Conservation (phyloP, 495 filamentous ascomycete genomes). For the Penicillium psychrofluorescens region DNA sequence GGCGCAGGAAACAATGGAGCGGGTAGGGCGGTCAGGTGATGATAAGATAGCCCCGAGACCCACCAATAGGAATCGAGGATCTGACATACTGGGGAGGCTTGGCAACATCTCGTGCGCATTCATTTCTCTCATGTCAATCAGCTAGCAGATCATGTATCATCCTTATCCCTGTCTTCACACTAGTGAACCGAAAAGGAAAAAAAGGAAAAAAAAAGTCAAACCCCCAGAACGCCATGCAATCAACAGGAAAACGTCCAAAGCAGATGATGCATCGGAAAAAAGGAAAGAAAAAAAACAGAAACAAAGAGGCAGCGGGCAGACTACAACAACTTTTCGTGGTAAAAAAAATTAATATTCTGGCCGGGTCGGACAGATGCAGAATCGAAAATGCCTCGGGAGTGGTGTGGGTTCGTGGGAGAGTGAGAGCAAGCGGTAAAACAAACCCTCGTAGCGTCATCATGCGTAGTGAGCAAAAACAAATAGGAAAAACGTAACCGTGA, state of each 20-base stretch:
- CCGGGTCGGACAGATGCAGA: slow-evolving; percentile 10
- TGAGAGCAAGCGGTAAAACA: neutral
- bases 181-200: slow-evolving; percentile 5
- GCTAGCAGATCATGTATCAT: slow-evolving; percentile 3
- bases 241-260: slow-evolving; percentile 11
- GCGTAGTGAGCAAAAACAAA: slow-evolving; percentile 7
- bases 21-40: slow-evolving; percentile 13
- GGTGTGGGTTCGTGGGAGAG: neutral
- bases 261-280: slow-evolving; percentile 11
- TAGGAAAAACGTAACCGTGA: slow-evolving; percentile 4
- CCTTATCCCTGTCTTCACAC: slow-evolving; percentile 3
- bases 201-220: neutral
- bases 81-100: no score
- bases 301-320: slow-evolving; percentile 13
- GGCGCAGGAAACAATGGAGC: slow-evolving; percentile 1
- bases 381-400: slow-evolving; percentile 19
- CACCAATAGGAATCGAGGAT: no score
- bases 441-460: slow-evolving; percentile 19
- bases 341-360: slow-evolving; percentile 1
- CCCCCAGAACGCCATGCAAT: slow-evolving; percentile 21
- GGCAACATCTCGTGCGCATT: slow-evolving; percentile 10
- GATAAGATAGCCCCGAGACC: no score
- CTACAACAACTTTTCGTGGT: slow-evolving; percentile 19
- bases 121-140: slow-evolving; percentile 6
- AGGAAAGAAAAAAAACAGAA: slow-evolving; percentile 2